Evolutionary conservation across 2,329 filamentous ascomycete genomes (phyloP), one percentile per base, ranked within the genome.

Genomic region (Akanthomyces muscarius): DNA sequence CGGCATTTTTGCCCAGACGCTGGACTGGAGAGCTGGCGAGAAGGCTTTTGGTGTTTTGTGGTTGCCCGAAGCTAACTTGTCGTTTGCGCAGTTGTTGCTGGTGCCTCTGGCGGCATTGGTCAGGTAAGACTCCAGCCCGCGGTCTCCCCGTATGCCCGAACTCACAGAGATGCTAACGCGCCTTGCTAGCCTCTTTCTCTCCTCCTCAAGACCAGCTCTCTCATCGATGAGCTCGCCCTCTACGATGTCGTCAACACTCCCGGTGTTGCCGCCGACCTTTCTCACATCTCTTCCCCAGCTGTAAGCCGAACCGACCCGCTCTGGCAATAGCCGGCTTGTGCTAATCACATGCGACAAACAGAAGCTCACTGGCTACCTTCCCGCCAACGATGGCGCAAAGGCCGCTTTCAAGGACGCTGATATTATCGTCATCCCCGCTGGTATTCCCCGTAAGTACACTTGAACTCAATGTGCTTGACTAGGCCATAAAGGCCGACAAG

Each of bases 231-330:
- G 83, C 91, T 99, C 72, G 85, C 92, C 66, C 90, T 99, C 72
- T 99, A 97, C 84, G 95, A 99, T 96, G 93, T 99, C 69, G 94
- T 98, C 79, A 97, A 98, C 86, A 96, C 92, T 57, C 93, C 92
- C 71, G 95, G 95, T 79, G 95, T 99, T 74, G 91, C 93, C 68
- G 88, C 94, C 73, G 95, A 99, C 77, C 88, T 99, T 65, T 97
- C 93, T 65, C 95, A 99, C 85, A 98, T 99, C 80, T 97, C 94
- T 65, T 91, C 92, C 66, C 85, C 86, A 71, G 94, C 95, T 68
- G 90, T 88, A 76, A 76, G 82, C 44, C 45, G 52, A n/a, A 71
- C 66, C 61, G 61, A 61, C 63, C 52, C 65, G 67, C 71, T 56
- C 45, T 11, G 25, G 45, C 41, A 5, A 23, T 3, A 5, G 36